Conservation (phyloP, 2,329 filamentous ascomycete species). For the Talaromyces marneffei region DNA sequence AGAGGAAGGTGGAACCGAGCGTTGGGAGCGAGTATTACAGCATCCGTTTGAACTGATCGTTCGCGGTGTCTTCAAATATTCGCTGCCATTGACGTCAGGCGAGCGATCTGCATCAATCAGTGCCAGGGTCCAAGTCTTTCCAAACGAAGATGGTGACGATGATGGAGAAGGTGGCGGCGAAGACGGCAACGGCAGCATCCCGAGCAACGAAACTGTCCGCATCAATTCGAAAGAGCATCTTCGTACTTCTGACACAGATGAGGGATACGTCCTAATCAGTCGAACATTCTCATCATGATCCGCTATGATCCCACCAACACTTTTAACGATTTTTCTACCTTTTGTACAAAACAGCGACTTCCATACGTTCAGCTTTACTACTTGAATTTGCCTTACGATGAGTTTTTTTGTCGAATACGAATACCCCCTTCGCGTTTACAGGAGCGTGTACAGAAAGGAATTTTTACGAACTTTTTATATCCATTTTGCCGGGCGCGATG, state of each 20-base stretch:
- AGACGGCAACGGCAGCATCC: conserved; percentile 12
- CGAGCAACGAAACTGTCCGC: conserved; percentile 25
- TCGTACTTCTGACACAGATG: not conserved
- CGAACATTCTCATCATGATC: conserved; percentile 4
- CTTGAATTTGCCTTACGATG: not conserved
- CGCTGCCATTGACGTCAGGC: conserved; percentile 54
- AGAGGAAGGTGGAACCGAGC: conserved; percentile 68
- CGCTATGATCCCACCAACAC: not conserved
- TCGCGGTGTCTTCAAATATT: conserved; percentile 83
- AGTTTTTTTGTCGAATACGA: conserved; percentile 6
- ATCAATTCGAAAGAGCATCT: conserved; percentile 15
- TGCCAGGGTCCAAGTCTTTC: conserved; percentile 36
- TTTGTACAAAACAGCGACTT: not conserved
- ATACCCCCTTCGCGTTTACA: conserved; percentile 15
- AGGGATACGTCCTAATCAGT: not conserved
- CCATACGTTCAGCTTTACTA: not conserved
- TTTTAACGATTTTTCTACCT: not conserved
- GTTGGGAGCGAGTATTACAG: conserved; percentile 86
- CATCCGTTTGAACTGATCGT: conserved; percentile 93
- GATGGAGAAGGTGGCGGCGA: conserved; percentile 12
- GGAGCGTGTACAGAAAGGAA: conserved; percentile 14
- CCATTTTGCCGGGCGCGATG: conserved; percentile 4
- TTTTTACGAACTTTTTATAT: conserved; percentile 2
- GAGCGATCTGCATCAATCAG: conserved; percentile 47
- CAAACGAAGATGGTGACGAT: conserved; percentile 25